Evolutionary conservation across 2,329 filamentous ascomycete genomes (phyloP), one percentile per base, ranked within the genome.

Genomic region (Akanthomyces lecanii): DNA sequence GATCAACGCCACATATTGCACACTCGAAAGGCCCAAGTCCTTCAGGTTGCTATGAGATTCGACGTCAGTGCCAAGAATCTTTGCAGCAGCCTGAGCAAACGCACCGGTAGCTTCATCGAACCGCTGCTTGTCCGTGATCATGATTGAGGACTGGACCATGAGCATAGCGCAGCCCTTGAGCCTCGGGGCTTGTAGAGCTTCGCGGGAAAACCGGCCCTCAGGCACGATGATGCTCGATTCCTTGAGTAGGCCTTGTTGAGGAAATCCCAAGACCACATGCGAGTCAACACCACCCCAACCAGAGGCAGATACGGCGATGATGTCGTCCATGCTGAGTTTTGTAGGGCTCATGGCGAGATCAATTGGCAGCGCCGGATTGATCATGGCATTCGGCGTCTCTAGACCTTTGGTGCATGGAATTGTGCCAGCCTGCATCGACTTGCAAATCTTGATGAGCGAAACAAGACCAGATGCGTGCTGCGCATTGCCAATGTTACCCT

Each of bases 341-440:
- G 52, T 65, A 30, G 54, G 28, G 21, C 36, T 16, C 33, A 18
- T 54, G 2, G 64, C 64, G 45, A 65, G 28, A 23, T 44, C 42
- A 7, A 65, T 33, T 4, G 62, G 53, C 28, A 65, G 45, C 16
- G 38, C 36, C 4, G 38, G 62, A 21, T 65, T 53, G 52, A 65
- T 65, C 2, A 89, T 76, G 0, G 86, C 85, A 0, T 87, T 89
- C 2, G 81, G 83, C 40, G 90, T 78, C 1, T 87, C 88, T 1
- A 90, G 76, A 1, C 85, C 83, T n/a, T 90, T 81, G 1, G 87
- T 82, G 8, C 87, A 78, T 0, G 88, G 87, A 36, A 90, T 77
- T 68, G 89, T 86, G 0, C 84, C 85, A 14, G 25, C 45, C 42
- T 65, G 62, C 58, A 65, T 65, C n/a, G 64, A 64, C 53, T 65